Evolutionary conservation across 2,329 filamentous ascomycete species (phyloP).

Genomic region (Clonostachys chloroleuca): DNA sequence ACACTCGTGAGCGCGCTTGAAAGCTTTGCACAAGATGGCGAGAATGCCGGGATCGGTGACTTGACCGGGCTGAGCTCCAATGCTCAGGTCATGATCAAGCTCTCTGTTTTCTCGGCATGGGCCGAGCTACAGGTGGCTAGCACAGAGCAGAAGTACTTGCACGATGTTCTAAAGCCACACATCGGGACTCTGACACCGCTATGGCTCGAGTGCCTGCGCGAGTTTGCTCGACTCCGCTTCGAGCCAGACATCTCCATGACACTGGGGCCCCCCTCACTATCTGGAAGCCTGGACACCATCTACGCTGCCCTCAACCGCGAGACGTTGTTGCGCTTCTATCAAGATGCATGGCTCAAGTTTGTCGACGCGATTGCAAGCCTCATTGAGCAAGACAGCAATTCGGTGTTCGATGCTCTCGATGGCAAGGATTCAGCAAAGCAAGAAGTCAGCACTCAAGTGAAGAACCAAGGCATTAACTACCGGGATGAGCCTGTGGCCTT

Average conservation of each 20-base stretch:
- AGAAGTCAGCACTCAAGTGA: conserved; percentile 43
- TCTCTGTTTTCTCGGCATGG: conserved; percentile 96
- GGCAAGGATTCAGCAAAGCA: conserved; percentile 62
- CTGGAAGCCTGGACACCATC: conserved; percentile 85
- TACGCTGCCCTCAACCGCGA: conserved; percentile 94
- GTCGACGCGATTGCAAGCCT: conserved; percentile 96
- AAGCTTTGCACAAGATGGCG: conserved; percentile 79
- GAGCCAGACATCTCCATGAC: conserved; percentile 97
- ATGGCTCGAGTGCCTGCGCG: conserved; percentile 88
- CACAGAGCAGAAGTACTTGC: conserved; percentile 82
- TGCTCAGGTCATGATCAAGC: conserved; percentile 96
- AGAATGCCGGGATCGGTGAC: conserved; percentile 86
- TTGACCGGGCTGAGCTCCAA: conserved; percentile 91
- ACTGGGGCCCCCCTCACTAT: conserved; percentile 73
- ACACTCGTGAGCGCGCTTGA: conserved; percentile 86
- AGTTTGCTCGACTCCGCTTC: conserved; percentile 89
- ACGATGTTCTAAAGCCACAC: conserved; percentile 84
- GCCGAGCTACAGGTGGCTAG: conserved; percentile 95
- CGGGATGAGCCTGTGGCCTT: conserved; percentile 96
- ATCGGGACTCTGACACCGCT: conserved; percentile 86
- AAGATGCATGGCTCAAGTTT: conserved; percentile 93
- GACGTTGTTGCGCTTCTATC: conserved; percentile 91
- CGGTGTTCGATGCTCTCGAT: conserved; percentile 94
- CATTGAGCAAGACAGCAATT: conserved; percentile 95
- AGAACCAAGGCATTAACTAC: conserved; percentile 86